A percentile compares a stretch with the other conserved stretches of the same genome.
These are phyloP conservation scores for Colletotrichum coccodes DNA, from an alignment of 2,329 filamentous ascomycete species.

Conservation along the genomic window DNA sequence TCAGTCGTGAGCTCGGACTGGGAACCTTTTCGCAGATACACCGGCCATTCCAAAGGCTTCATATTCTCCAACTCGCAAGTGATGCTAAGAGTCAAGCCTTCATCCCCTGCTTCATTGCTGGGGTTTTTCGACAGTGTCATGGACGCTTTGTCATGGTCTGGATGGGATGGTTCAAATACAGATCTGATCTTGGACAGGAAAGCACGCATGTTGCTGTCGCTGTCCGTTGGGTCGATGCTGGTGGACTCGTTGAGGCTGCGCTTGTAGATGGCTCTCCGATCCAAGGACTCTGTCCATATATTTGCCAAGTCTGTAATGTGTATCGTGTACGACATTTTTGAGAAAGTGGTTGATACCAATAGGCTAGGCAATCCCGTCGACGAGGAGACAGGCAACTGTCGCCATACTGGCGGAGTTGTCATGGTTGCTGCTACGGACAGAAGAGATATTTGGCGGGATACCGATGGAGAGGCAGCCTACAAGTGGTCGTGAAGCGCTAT, in stretches of 20 bases:
- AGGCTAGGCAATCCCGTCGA: conserved; percentile 64
- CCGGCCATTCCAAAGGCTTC: conserved; percentile 71
- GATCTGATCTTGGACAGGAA: conserved; percentile 72
- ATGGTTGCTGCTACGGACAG: conserved; percentile 36
- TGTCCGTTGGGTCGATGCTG: conserved; percentile 78
- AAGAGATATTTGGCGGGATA: background rate
- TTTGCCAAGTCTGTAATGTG: conserved; percentile 77
- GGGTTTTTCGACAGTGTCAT: conserved; percentile 53
- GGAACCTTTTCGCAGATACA: conserved; percentile 62
- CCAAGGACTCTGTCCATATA: conserved; percentile 77
- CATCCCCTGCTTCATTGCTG: conserved; percentile 46
- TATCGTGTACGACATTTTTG: conserved; percentile 67
- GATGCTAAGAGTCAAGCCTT: conserved; percentile 62
- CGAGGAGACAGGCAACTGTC: conserved; percentile 53
- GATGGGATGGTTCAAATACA: conserved; percentile 58
- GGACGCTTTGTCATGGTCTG: conserved; percentile 54
- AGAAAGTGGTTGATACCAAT: conserved; percentile 69
- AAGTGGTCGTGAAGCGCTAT: background rate
- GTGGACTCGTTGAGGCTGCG: conserved; percentile 72
- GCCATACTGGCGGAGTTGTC: conserved; percentile 53
- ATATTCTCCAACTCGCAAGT: conserved; percentile 73
- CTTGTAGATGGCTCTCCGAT: conserved; percentile 68
- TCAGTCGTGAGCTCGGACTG: conserved; percentile 55
- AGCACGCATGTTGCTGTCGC: conserved; percentile 72
- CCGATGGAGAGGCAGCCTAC: background rate